Base-by-base conservation (phyloP, 140 eudicot species). In the Ambrosia hybrid region DNA sequence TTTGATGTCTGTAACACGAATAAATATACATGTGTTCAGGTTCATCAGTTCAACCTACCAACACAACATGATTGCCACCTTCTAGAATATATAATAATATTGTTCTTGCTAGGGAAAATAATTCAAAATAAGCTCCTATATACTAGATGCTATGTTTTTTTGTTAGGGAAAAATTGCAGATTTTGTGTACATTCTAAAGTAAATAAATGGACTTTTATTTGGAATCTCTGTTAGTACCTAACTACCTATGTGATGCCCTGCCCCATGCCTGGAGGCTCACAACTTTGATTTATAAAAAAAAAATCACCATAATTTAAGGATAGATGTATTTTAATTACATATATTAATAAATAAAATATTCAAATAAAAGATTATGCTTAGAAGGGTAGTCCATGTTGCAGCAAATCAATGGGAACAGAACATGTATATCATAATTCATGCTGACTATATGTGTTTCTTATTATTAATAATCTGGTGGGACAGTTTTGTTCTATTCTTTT, bases 221-320 rank as follows among this genome's bases (percentile, higher is more conserved):
- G 34, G 61, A 56, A 56, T 56, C 61, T 56, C 10, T 0, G 26
- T 49, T 45, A 11, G 58, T 67, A 67, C 45, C 58, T 67, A 67
- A 11, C 45, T 67, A 67, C 45, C 58, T 67, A 67, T 67, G 72
- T 48, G 58, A 67, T 67, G 71, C 59, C 59, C 51, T 69, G 74
- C 64, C 51, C 51, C 43, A 69, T 53, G 64, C 74, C 74, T 53
- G 64, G 52, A 53, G 53, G 74, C 10, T 53, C 14, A 9, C 74
- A 53, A 52, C 52, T 52, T 34, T 15, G 61, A 30, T 51, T 26
- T 68, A 68, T 12, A n/a, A 68, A 68, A 51, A 68, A 14, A 51
- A 8, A 68, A 49, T n/a, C 12, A 49, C 60, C 9, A 13, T 51
- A 36, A 52, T 52, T 55, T 41, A 62, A 34, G 17, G 68, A 5